phyloP scores from a whole-genome alignment of 176 grass and related monocot species.

The Tillandsia leiboldiana region DNA sequence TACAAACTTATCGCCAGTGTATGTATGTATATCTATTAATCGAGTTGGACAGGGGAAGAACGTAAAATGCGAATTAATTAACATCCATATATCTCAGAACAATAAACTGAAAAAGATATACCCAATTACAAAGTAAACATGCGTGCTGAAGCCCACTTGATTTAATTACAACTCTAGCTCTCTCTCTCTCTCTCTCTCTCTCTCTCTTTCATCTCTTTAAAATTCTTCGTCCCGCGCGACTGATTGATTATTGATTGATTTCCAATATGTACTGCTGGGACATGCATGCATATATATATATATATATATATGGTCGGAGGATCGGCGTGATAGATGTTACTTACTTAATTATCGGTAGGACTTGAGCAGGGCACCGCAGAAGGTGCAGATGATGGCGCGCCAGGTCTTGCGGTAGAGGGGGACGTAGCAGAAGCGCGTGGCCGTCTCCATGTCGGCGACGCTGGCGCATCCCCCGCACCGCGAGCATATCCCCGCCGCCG shows the following conservation, averaged over 20 bases:
- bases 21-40: too few relatives aligned
- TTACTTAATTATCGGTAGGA: slow-evolving; percentile 56
- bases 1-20: too few relatives aligned
- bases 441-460: slow-evolving; percentile 97
- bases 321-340: background rate
- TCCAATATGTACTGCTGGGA: background rate
- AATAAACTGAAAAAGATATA: too few relatives aligned
- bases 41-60: too few relatives aligned
- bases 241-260: background rate
- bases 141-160: background rate
- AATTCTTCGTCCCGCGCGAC: background rate
- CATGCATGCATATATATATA: background rate
- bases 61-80: too few relatives aligned
- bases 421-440: slow-evolving; percentile 81
- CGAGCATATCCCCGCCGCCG: slow-evolving; percentile 97
- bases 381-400: slow-evolving; percentile 98
- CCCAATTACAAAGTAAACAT: background rate
- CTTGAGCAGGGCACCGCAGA: slow-evolving; percentile 98
- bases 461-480: slow-evolving; percentile 86
- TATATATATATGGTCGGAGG: background rate
- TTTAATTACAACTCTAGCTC: background rate
- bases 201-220: background rate
- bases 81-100: too few relatives aligned
- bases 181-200: slow-evolving; percentile 1
- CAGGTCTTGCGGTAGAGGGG: slow-evolving; percentile 65